Percentiles rank a stretch among this genome's conserved stretches.
phyloP scores from a whole-genome alignment of 2,329 filamentous ascomycete genomes.

The Colletotrichum lentis region DNA sequence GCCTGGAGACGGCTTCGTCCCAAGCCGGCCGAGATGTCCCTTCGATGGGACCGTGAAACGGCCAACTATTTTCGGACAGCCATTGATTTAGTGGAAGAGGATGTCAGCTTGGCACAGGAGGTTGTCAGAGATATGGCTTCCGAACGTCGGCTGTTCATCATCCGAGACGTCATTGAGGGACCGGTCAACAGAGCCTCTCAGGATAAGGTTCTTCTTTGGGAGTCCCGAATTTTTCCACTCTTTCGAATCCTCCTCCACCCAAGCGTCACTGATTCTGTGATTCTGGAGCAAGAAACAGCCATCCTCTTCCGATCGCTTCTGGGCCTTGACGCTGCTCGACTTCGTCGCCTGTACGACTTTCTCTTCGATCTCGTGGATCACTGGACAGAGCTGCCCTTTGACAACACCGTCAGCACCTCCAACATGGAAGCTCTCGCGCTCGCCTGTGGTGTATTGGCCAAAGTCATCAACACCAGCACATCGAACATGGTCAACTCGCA shows the following conservation, averaged over 20 bases:
- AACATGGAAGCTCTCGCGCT: constrained; percentile 43
- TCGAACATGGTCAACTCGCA: constrained; percentile 45
- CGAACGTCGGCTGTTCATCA: background rate
- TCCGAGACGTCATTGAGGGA: constrained; percentile 11
- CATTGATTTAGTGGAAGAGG: background rate
- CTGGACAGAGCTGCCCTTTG: constrained; percentile 33
- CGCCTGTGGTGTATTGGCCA: constrained; percentile 46
- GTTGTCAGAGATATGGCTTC: constrained; percentile 21
- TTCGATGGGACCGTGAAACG: background rate
- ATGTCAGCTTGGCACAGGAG: constrained; percentile 22
- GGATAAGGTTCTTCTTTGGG: constrained; percentile 1
- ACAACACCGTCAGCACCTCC: constrained; percentile 22
- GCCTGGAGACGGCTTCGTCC: constrained; percentile 21
- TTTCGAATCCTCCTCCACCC: constrained; percentile 49
- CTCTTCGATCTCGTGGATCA: constrained; percentile 41
- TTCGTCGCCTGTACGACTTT: constrained; percentile 47
- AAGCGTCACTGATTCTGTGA: constrained; percentile 48
- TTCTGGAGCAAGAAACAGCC: constrained; percentile 51
- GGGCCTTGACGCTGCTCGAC: constrained; percentile 47
- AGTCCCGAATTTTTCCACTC: constrained; percentile 41
- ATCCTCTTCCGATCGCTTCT: constrained; percentile 48
- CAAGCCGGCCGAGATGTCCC: background rate
- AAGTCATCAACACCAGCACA: constrained; percentile 50
- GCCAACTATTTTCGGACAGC: constrained; percentile 15
- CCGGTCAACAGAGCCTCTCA: background rate